These are phyloP conservation scores for Aspergillus persii DNA, from an alignment of 2,329 filamentous ascomycete species.

Conservation along the genomic window DNA sequence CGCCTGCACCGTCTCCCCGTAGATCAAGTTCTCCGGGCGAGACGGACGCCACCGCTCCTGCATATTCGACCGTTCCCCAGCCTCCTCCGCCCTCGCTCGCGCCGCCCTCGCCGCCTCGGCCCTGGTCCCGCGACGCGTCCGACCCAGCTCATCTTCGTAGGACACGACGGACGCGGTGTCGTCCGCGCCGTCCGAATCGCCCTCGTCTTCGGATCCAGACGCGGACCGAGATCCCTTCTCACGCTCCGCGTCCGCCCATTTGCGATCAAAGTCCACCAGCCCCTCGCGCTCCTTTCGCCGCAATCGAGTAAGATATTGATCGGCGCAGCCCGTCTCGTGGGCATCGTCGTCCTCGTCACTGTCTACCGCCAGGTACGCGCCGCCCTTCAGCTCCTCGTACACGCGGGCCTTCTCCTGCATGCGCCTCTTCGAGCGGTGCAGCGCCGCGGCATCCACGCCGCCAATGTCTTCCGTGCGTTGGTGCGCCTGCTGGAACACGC, in stretches of 20 bases:
- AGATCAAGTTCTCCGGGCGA: conserved; percentile 68
- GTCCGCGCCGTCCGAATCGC: conserved; percentile 39
- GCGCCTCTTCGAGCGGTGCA: conserved; percentile 69
- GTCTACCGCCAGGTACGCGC: conserved; percentile 65
- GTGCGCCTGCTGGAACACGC: conserved; percentile 60
- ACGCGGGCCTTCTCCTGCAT: conserved; percentile 88
- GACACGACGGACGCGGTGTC: conserved; percentile 68
- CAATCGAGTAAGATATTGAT: conserved; percentile 55
- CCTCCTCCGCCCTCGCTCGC: conserved; percentile 44
- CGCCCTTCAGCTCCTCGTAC: conserved; percentile 86
- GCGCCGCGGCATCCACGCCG: conserved; percentile 54
- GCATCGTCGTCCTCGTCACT: conserved; percentile 36
- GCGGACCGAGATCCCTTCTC: conserved; percentile 36
- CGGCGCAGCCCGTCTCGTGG: conserved; percentile 16
- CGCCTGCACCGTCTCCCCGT: conserved; percentile 80
- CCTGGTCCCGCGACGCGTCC: conserved; percentile 70
- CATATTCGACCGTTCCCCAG: conserved; percentile 13
- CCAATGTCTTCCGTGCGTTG: conserved; percentile 61
- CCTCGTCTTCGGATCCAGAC: conserved; percentile 33
- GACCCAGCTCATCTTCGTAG: conserved; percentile 88
- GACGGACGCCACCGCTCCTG: conserved; percentile 44
- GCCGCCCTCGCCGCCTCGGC: conserved; percentile 66
- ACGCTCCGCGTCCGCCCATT: conserved; percentile 75
- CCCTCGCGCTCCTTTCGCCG: conserved; percentile 54
- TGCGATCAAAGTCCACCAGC: conserved; percentile 90